Evolutionary conservation across 192 early-diverging fungal genomes (phyloP).

Genomic region (Coemansia sp.): DNA sequence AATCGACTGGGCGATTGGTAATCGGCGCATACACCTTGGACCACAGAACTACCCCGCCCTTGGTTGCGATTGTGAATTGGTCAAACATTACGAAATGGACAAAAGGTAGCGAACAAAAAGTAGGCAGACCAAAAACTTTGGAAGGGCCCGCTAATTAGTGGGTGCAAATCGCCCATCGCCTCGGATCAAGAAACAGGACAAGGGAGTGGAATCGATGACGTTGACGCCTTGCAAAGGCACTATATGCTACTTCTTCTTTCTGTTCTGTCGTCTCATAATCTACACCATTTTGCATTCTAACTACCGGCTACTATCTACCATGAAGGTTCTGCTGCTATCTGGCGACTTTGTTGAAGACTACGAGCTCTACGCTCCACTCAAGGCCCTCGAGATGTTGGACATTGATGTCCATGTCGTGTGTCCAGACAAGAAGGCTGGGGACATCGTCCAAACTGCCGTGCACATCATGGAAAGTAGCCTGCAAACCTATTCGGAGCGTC

Average conservation of each 20-base stretch:
- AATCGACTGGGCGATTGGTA: slow-evolving; percentile 62
- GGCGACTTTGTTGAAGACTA: slow-evolving; percentile 54
- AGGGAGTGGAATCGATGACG: too few species aligned
- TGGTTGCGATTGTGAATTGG: slow-evolving; percentile 76
- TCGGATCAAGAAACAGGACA: neutral
- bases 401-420: slow-evolving; percentile 55
- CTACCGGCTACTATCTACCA: neutral
- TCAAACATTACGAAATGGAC: slow-evolving; percentile 70
- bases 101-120: too few species aligned
- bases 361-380: slow-evolving; percentile 56
- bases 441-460: slow-evolving; percentile 48
- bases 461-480: slow-evolving; percentile 50
- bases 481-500: slow-evolving; percentile 55
- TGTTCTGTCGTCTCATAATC: neutral
- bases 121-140: neutral
- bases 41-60: slow-evolving; percentile 87
- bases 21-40: slow-evolving; percentile 64
- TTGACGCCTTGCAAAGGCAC: too few species aligned
- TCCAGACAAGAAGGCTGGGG: slow-evolving; percentile 55
- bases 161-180: neutral
- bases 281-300: neutral
- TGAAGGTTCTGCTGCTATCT: slow-evolving; percentile 34
- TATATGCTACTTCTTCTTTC: neutral
- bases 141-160: neutral
- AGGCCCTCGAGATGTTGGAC: slow-evolving; percentile 51